phyloP scores from a whole-genome alignment of 2,329 filamentous ascomycete genomes.

The Hymenoscyphus infarciens region DNA sequence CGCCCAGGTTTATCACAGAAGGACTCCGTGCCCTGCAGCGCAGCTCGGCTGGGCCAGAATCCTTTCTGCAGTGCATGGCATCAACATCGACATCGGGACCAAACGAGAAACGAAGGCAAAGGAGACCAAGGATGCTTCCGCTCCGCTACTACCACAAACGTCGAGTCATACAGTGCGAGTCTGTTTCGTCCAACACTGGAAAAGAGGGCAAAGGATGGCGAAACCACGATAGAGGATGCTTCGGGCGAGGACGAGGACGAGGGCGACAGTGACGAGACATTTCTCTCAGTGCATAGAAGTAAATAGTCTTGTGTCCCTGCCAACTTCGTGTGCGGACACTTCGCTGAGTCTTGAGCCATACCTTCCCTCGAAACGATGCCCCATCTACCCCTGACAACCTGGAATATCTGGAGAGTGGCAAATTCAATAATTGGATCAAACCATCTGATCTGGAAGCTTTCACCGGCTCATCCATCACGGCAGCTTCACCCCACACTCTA shows the following conservation, averaged over 20 bases:
- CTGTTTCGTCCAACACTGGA: background rate
- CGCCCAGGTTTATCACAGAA: background rate
- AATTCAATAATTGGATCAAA: conserved; percentile 8
- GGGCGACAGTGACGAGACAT: background rate
- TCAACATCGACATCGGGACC: conserved; percentile 19
- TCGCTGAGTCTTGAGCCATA: conserved; percentile 3
- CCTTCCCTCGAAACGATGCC: conserved; percentile 1
- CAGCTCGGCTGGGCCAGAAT: background rate
- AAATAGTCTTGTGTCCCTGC: background rate
- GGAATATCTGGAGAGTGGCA: conserved; percentile 5
- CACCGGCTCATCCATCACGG: conserved; percentile 1
- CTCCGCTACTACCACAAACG: conserved; percentile 19
- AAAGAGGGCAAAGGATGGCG: background rate
- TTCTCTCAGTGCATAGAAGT: background rate
- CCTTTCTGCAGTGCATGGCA: conserved; percentile 10
- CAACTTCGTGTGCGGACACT: background rate
- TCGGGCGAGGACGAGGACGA: background rate
- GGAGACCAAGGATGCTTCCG: conserved; percentile 16
- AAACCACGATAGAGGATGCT: background rate
- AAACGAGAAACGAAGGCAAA: conserved; percentile 13
- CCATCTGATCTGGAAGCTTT: conserved; percentile 8
- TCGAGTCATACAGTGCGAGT: conserved; percentile 22
- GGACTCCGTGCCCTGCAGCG: background rate
- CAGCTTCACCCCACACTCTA: conserved; percentile 9
- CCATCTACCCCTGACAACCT: background rate